Percentiles rank a stretch among this genome's conserved stretches.
Evolutionary conservation across 2,329 filamentous ascomycete genomes (phyloP).

Genomic region (Pleomassaria siparia): DNA sequence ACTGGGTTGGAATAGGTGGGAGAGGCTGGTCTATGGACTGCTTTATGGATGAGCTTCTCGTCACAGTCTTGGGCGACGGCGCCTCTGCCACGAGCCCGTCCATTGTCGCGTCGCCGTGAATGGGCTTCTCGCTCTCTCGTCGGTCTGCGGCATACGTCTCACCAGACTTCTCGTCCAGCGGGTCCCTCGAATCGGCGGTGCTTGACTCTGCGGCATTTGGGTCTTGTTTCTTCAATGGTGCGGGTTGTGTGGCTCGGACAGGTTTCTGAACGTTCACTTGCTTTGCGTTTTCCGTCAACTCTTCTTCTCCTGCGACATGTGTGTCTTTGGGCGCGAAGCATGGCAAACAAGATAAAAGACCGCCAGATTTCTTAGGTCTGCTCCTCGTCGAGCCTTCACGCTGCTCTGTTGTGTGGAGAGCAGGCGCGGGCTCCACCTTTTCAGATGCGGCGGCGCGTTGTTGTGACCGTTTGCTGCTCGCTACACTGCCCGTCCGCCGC

Average conservation of each 20-base stretch:
- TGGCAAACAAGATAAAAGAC: conserved; percentile 57
- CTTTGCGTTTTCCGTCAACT: conserved; percentile 52
- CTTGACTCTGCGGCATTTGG: conserved; percentile 46
- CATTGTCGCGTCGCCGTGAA: conserved; percentile 23
- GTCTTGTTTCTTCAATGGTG: conserved; percentile 45
- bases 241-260: conserved; percentile 53
- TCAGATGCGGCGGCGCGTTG: conserved; percentile 42
- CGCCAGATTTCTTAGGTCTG: conserved; percentile 46
- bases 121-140: conserved; percentile 18
- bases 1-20: conserved; percentile 31
- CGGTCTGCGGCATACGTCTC: conserved; percentile 24
- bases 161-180: conserved; percentile 47
- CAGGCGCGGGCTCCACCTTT: conserved; percentile 42
- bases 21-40: conserved; percentile 32
- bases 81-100: conserved; percentile 27
- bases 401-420: conserved; percentile 29
- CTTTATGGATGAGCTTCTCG: conserved; percentile 36
- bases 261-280: conserved; percentile 42
- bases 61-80: conserved; percentile 30
- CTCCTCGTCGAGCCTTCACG: conserved; percentile 40
- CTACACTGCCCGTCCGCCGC: conserved; percentile 48
- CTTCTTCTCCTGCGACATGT: conserved; percentile 39
- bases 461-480: conserved; percentile 50
- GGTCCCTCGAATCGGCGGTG: conserved; percentile 48
- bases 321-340: conserved; percentile 69